Conservation (phyloP, 2,329 filamentous ascomycete species). For the Claviceps monticola region DNA sequence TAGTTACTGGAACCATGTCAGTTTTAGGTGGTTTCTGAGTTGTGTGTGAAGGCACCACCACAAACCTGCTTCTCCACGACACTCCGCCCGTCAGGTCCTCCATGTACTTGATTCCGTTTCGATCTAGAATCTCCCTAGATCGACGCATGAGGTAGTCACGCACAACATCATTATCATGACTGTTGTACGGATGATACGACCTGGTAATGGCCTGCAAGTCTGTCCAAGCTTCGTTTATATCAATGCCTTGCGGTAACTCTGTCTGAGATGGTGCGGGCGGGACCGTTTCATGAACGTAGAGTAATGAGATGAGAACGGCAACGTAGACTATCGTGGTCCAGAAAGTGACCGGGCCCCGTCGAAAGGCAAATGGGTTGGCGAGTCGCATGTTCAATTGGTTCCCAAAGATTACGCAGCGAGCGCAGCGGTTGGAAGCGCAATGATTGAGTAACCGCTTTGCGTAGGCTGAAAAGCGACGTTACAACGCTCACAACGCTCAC, state of each 20-base stretch:
- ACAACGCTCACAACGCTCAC: background rate
- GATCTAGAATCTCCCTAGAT: conserved; percentile 53
- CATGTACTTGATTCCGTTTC: conserved; percentile 39
- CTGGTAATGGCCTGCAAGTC: conserved; percentile 66
- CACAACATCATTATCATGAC: conserved; percentile 66
- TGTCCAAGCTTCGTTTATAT: conserved; percentile 74
- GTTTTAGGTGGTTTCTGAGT: background rate
- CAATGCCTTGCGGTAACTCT: conserved; percentile 45
- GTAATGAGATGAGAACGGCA: conserved; percentile 56
- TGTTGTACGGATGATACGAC: conserved; percentile 81
- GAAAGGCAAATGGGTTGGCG: conserved; percentile 57
- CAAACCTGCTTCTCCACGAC: conserved; percentile 10
- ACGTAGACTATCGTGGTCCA: conserved; percentile 66
- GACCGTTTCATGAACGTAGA: conserved; percentile 64
- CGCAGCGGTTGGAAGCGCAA: background rate
- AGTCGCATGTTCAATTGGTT: conserved; percentile 13
- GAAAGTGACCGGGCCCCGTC: conserved; percentile 66
- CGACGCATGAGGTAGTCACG: conserved; percentile 61
- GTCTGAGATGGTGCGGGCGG: conserved; percentile 45
- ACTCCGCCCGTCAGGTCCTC: conserved; percentile 24
- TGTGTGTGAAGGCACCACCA: background rate
- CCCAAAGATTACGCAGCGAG: background rate
- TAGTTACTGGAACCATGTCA: background rate
- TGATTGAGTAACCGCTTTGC: background rate
- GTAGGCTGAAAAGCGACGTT: background rate